Evolutionary conservation across 768 basidiomycete genomes (phyloP), one percentile per base, ranked within the genome.

Genomic region (Russula vinacea): DNA sequence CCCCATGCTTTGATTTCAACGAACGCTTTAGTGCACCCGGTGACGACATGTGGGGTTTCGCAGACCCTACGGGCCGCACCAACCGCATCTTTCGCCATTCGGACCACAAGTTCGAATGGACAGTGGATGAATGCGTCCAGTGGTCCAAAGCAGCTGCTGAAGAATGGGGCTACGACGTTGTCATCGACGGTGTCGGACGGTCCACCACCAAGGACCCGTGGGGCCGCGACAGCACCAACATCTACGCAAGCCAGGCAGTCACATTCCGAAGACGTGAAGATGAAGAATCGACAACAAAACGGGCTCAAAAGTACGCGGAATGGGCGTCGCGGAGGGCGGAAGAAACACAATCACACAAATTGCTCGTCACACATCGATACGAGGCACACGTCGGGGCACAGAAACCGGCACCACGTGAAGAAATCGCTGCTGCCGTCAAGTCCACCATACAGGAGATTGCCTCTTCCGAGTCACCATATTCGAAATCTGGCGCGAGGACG

Each of bases 81-180:
- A 71, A 81, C 53, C 83, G 92, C 1, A 74, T 89, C 33, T 94
- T 94, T 76, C 80, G 93, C 24, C 91, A 95, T 71, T 63, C 74
- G 26, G 93, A 94, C 68, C 93, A 96, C 74, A 89, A 93, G 69
- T 92, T 94, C 66, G 93, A 96, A 73, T 95, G 90, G 89, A 94
- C 91, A 0, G 71, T 75, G 0, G 83, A 84, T 2, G 93, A 95
- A 70, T 96, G 92, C 71, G 69, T 71, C 22, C 68, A 67, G 17
- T 90, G 87, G 84, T 92, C 91, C 70, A 66, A 74, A 13, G 71
- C 70, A 0, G 77, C 75, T 2, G 90, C 88, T 0, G 71, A 70
- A 5, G 79, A 83, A 54, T 94, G 89, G 88, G 90, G 89, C 0
- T 94, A 94, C 67, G 77, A 77, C 1, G 84, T 91, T 11, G 78